These are phyloP conservation scores for Knoxdaviesia proteae DNA, from an alignment of 2,329 filamentous ascomycete species.

Conservation along the genomic window DNA sequence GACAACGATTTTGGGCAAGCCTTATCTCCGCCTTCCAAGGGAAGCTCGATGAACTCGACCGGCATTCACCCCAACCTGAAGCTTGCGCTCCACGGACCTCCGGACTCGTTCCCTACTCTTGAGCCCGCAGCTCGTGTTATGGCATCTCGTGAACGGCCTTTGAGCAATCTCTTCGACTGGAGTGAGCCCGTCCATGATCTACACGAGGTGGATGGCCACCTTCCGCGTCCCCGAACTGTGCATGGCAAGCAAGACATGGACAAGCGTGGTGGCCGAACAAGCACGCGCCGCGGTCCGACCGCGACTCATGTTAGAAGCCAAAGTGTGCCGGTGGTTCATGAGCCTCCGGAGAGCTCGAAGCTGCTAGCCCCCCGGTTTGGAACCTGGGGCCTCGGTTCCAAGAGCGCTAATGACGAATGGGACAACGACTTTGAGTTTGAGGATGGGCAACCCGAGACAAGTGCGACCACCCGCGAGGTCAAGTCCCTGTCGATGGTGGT, in stretches of 20 bases:
- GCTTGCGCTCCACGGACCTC: too few relatives aligned
- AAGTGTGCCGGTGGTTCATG: slow-evolving; percentile 55
- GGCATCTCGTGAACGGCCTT: slow-evolving; percentile 23
- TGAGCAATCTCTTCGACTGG: slow-evolving; percentile 62
- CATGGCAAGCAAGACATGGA: slow-evolving; percentile 58
- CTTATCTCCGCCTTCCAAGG: slow-evolving; percentile 32
- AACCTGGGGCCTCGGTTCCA: slow-evolving; percentile 63
- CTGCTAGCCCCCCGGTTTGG: slow-evolving; percentile 39
- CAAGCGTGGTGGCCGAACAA: slow-evolving; percentile 45
- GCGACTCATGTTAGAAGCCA: slow-evolving; percentile 58
- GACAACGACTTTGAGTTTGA: slow-evolving; percentile 74
- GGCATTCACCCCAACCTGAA: slow-evolving; percentile 28
- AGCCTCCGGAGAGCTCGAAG: slow-evolving; percentile 23
- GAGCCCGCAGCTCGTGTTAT: slow-evolving; percentile 2
- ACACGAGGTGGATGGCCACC: slow-evolving; percentile 32
- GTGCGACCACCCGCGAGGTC: slow-evolving; percentile 10
- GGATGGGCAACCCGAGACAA: background rate
- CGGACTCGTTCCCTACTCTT: too few relatives aligned
- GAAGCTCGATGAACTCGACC: slow-evolving; percentile 29
- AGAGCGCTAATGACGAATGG: slow-evolving; percentile 70
- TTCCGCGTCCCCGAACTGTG: slow-evolving; percentile 50
- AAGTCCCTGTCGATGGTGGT: slow-evolving; percentile 40
- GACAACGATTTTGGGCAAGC: slow-evolving; percentile 31
- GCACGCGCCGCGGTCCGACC: slow-evolving; percentile 45
- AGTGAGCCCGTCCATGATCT: slow-evolving; percentile 47